These are phyloP conservation scores for Parasitella parasitica DNA, from an alignment of 371 early-diverging fungal species.

Conservation along the genomic window DNA sequence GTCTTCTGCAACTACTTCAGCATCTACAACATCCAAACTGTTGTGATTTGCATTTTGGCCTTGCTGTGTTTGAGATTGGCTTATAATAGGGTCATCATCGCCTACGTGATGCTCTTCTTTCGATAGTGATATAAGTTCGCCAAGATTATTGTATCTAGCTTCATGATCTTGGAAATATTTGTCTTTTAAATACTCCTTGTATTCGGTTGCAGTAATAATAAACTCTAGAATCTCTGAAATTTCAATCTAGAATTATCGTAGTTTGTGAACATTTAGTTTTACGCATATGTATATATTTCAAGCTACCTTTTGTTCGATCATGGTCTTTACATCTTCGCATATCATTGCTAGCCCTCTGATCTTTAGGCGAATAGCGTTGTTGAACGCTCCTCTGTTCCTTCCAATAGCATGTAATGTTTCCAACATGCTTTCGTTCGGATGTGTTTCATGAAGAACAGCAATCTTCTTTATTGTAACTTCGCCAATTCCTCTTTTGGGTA, in stretches of 20 bases:
- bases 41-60: background rate
- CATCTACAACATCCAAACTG: background rate
- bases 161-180: conserved; percentile 17
- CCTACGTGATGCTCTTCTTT: background rate
- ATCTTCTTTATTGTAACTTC: conserved; percentile 35
- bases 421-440: background rate
- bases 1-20: background rate
- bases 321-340: background rate
- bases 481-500: conserved; percentile 51
- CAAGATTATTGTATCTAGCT: conserved; percentile 35
- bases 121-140: conserved; percentile 35
- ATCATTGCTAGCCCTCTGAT: conserved; percentile 9
- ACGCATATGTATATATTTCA: too few species aligned
- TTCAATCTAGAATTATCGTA: conserved; percentile 1
- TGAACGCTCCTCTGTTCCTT: background rate
- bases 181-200: conserved; percentile 24
- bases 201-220: conserved; percentile 23
- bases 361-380: background rate
- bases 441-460: background rate
- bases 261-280: too few species aligned
- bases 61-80: background rate
- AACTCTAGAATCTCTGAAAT: conserved; percentile 17
- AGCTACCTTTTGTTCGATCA: conserved; percentile 21
- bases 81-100: background rate
- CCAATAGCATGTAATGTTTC: background rate